Base-by-base conservation (phyloP, 2,329 filamentous ascomycete species). In the Fusarium hainanense region DNA sequence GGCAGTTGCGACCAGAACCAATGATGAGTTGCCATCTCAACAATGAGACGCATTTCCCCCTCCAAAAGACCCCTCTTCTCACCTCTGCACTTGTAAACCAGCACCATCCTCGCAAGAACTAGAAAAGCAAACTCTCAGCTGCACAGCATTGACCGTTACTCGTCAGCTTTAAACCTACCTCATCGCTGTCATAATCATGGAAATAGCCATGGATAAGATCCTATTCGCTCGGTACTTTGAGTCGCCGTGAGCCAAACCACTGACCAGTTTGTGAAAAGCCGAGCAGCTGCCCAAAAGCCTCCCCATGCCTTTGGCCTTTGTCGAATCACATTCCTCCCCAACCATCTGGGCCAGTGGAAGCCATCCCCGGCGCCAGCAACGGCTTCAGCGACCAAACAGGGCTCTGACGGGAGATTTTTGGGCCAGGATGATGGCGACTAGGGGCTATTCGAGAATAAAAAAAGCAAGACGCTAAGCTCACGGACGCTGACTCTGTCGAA, bases 301-400 rank as follows among this genome's bases (percentile, higher is more conserved):
- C 63, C 62, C 56, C 66, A 68, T 49, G 34, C 49, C 59, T 27
- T 68, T 42, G 68, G 44, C 51, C 47, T 23, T 52, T 60, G 49
- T 70, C 73, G 73, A 75, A 75, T 75, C 73, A 75, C 68, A 75
- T 74, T 73, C 63, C 73, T 75, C 73, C 65, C 73, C 73, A 64
- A 66, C 71, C 69, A 70, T 72, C 60, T 75, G 73, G 73, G 70
- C 69, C 73, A 72, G 66, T 52, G 68, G 66, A 71, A 73, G 70
- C 60, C 58, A 66, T 71, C 71, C 71, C 64, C 68, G 63, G 73
- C 73, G 73, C 70, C 70, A 75, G 64, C 57, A 71, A 67, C 69
- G 69, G 68, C 65, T 30, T 34, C 43, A 56, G 58, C 58, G 52
- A 63, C 72, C 73, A 75, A 70, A 75, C 68, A 75, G 65, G 68